Evolutionary conservation across 1,139 yeast species (phyloP), one percentile per base, ranked within the genome.

Genomic region (Diutina mesorugosa): DNA sequence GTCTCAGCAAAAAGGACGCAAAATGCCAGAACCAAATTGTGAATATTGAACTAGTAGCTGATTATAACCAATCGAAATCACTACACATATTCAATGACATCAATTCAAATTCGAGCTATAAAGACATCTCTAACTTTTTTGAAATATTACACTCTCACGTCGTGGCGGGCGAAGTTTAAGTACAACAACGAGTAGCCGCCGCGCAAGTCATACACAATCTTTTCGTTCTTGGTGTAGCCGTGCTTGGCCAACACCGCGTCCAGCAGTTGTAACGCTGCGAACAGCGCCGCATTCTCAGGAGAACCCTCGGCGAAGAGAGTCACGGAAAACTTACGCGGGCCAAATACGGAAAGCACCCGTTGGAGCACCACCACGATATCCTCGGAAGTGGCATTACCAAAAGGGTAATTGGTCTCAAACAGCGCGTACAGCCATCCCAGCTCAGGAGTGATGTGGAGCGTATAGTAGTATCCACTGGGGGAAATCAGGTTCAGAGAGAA

Each of bases 381-480:
- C 55, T 79, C 67, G 10, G 61, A 62, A 45, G 65, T 58, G 16
- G 74, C 71, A 57, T 69, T 68, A 16, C 73, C 69, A 59, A 76
- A 76, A 10, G 85, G 83, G 55, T 84, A 89, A 67, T 89, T 93
- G 21, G 97, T 84, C 68, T 93, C 98, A 70, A 91, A 93, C 16
- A 96, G 88, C 14, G 98, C 98, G 70, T 93, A 93, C 2, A 97
- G 89, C 90, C 96, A 93, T 38, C 93, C 96, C 21, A 77, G 69
- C 69, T 93, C 98, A 0, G 99, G 99, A 0, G 99, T 93, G 50
- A 93, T 88, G 69, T 93, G 99, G 60, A 91, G 77, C 18, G 98
- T 93, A 67, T 89, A 90, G 72, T 91, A 93, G 67, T 80, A 80
- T 29, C 80, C 80, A 55, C 72, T 75, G 57, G 80, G 73, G 56